These are phyloP conservation scores for Sindora glabra DNA, from an alignment of 306 rosid genomes.

Conservation along the genomic window DNA sequence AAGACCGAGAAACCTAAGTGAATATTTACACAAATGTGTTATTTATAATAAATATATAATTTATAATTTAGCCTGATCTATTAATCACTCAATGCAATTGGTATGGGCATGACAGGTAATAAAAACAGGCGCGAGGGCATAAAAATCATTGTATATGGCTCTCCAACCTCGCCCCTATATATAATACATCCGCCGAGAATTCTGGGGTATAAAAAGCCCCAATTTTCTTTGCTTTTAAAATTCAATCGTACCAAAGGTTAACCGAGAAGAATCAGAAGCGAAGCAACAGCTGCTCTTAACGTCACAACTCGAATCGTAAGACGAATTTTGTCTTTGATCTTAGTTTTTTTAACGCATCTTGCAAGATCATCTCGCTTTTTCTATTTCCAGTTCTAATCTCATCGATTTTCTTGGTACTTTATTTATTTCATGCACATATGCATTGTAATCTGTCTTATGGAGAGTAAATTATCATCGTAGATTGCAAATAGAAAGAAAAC, in stretches of 20 bases:
- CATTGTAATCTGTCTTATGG: neutral
- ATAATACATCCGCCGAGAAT: slow-evolving; percentile 56
- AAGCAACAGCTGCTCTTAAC: neutral
- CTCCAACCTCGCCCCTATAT: slow-evolving; percentile 47
- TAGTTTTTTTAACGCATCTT: neutral
- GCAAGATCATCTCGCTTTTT: neutral
- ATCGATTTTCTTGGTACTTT: neutral
- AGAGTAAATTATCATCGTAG: slow-evolving; percentile 18
- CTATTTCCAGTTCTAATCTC: neutral
- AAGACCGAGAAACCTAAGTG: no score
- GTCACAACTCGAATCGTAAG: slow-evolving; percentile 21
- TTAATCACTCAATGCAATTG: no score
- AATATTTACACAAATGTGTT: no score
- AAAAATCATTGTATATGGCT: neutral
- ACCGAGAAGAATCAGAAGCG: slow-evolving; percentile 2
- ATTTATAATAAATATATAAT: no score
- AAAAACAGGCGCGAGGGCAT: slow-evolving; percentile 7
- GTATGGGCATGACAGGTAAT: no score
- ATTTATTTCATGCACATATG: neutral
- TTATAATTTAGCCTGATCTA: no score
- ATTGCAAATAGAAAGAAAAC: slow-evolving; percentile 27
- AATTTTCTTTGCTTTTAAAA: slow-evolving; percentile 49
- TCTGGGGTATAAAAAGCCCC: slow-evolving; percentile 82
- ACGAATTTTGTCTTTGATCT: slow-evolving; percentile 1
- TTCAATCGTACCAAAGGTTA: slow-evolving; percentile 33